Evolutionary conservation across 352 stramenopile genomes (phyloP), one percentile per base, ranked within the genome.

Genomic region (Saprolegnia parasitica): DNA sequence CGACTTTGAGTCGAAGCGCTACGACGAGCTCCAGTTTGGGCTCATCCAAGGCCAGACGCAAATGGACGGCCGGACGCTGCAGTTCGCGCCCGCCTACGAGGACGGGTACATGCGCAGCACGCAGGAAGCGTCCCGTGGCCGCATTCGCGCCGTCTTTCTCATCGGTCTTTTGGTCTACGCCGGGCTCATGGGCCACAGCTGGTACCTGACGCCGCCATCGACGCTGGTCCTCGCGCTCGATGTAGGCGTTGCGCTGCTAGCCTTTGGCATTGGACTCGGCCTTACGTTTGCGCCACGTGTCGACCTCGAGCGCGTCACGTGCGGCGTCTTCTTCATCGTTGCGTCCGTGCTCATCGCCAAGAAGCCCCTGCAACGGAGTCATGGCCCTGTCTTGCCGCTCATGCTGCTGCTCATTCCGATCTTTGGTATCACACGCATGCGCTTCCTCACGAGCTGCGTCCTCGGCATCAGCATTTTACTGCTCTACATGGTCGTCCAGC

Each of bases 351-450:
- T 84, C 42, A 80, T 76, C 11, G 65, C 65, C 16, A 72, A 81
- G 46, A 84, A 84, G 50, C 61, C 78, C 13, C 24, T 84, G 4
- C 56, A 77, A 1, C 45, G 58, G 16, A 71, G 26, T 16, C 72
- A 56, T 66, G 74, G 76, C 0, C 76, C 77, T 16, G 56, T 80
- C 18, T 78, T 84, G 20, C 50, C 76, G 24, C 62, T 84, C n/a
- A 78, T 80, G 32, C 57, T 84, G 35, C 70, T 80, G 0, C 72
- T 84, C n/a, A 68, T 81, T 1, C 72, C 77, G 3, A 75, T 84
- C 20, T 84, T 84, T 63, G 76, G 77, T 23, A 75, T 84, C 56
- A 78, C 74, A 13, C 73, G 77, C 21, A 73, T 83, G 45, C 75
- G 77, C 0, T 79, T 83, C 60, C 56, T 68, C 32, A 78, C 77